Base-by-base conservation (phyloP, 2,329 filamentous ascomycete genomes). In the Colletotrichum sublineola region DNA sequence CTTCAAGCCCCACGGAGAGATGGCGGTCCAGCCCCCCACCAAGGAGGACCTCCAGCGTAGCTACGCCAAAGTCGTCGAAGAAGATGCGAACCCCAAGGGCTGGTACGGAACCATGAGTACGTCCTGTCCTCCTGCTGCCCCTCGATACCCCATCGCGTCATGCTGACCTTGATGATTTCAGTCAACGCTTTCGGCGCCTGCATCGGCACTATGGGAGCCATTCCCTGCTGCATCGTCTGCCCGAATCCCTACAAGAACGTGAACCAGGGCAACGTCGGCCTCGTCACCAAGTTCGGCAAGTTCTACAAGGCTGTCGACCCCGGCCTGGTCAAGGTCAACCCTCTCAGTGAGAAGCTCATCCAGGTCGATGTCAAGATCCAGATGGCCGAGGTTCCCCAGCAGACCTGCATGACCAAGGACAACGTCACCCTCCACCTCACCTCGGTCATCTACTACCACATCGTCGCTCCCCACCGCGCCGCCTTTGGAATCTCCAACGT, bases 391-490 rank as follows among this genome's bases (percentile, higher is more conserved):
- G 96, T 99, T 33, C 96, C 96, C 24, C 91, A 95, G 84, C 96
- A 99, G 84, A 91, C 96, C 74, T 98, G 96, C 88, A 99, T 99
- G 95, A 99, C 96, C 82, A 98, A 98, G 86, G 96, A 99, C 87
- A 99, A 99, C 79, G 96, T 98, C 75, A 97, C 94, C 57, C 88
- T 99, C 53, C 92, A 95, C 78, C 88, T 99, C 76, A 98, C 95
- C 60, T 97, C 94, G 7, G 96, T 99, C 81, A 98, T 99, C 85
- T 99, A 99, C 89, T 99, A 99, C 86, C 95, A 97, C 87, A 96
- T 99, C 79, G 93, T 92, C 67, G 93, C 93, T 38, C 96, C 96
- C 1, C 96, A 98, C 89, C 98, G 97, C 85, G 95, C 96, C 71
- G 96, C 96, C 73, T 99, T 98, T 81, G 96, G 96, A 76, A 98